Evolutionary conservation across 1,284 basidiomycete genomes (phyloP), one percentile per base, ranked within the genome.

Genomic region (Peniophora sp.): DNA sequence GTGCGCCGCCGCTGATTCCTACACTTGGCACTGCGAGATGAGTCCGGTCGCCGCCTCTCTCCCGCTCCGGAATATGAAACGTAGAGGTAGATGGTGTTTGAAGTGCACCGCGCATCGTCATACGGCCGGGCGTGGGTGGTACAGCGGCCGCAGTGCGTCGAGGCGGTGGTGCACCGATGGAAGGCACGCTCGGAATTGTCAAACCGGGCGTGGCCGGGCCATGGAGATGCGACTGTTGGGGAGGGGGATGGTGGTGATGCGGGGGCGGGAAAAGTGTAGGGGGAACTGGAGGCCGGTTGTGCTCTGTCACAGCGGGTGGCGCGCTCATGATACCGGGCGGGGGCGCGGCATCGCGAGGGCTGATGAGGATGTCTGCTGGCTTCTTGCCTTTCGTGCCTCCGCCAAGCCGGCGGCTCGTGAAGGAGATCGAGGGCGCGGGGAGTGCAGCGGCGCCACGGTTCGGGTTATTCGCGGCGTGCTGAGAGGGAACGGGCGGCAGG

Each of bases 361-460:
- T 83, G 68, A 89, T 87, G 56, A 86, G 61, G 53, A 88, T 83
- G 61, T 89, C 86, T 2, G 86, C 85, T 0, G 85, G 85, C 63
- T 87, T 89, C 24, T 68, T 70, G 16, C 68, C 68, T 3, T 79
- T 81, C 0, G 80, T 56, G 54, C 79, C 77, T 17, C 61, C 61
- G 32, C 74, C 78, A 6, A 85, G 82, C 44, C 85, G 78, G 48
- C 85, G 82, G 35, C 77, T 75, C 17, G 83, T 81, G 65, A 89
- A 88, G 65, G 83, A 86, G 62, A 83, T 86, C 19, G 85, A 77
- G 8, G 81, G 83, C 2, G 83, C 76, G 1, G 83, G 79, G 5
- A 86, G 67, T 2, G 71, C 62, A 32, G 27, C 27, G 12, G 27
- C 5, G 27, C 27, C 27, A 12, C 27, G 27, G 27, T 32, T 32